Evolutionary conservation across 1,284 basidiomycete species (phyloP), one percentile per base, ranked within the genome.

Genomic region (Ustilago nuda): DNA sequence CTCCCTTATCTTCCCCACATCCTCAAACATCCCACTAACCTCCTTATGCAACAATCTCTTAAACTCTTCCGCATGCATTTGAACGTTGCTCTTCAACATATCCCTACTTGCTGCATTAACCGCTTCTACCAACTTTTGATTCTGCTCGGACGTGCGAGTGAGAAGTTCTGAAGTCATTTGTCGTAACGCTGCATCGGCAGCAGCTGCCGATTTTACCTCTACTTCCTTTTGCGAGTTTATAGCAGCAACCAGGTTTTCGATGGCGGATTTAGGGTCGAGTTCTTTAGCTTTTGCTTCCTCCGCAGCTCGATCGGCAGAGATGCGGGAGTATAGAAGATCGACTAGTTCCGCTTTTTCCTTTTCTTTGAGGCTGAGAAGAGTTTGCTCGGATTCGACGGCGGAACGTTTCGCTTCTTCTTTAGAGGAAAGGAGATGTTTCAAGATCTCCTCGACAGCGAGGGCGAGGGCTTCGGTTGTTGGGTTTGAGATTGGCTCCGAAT

Each of bases 1-100:
- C 58, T 83, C 80, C 4, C 81, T 61, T 23, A 83, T 83, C 76
- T 77, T 80, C 41, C 80, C 81, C 8, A 83, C 80, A 37, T 83
- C 81, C 27, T 83, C 80, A 74, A 83, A 81, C 81, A 83, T 83
- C 8, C 62, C 64, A 17, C 52, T 66, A 12, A 83, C 76, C 60
- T 82, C 78, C 30, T 68, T 55, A 57, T 66, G 61, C 37, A 83
- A 60, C 41, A 76, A 30, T 5, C 74, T 61, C 52, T 81, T 81
- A 33, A 83, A 75, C 63, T 83, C 78, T 12, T 83, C 76, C 9
- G 78, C 78, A 39, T 83, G 79, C 50, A 55, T 54, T 23, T 82
- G 66, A 35, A 83, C 73, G 46, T 81, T 80, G 59, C 53, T 58
- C 13, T 65, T 60, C 15, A 82, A 55, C 81, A 81, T 80, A 45